phyloP scores from a whole-genome alignment of 2,329 filamentous ascomycete genomes.

The Sporothrix luriei region DNA sequence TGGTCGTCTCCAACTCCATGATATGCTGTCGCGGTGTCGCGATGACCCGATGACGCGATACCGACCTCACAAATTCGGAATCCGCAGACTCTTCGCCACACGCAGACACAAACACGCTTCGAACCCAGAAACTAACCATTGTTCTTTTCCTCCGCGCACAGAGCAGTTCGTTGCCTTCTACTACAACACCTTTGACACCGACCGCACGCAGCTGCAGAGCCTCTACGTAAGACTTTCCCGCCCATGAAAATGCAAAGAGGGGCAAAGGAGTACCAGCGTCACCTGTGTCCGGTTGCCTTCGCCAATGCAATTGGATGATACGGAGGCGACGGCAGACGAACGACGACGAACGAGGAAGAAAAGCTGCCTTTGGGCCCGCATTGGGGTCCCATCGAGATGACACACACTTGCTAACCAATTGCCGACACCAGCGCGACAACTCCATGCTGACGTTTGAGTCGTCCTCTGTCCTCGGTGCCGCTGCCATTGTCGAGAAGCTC shows the following conservation, averaged over 20 bases:
- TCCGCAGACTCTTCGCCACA: background rate
- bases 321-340: background rate
- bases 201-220: slow-evolving; percentile 64
- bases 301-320: background rate
- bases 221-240: slow-evolving; percentile 73
- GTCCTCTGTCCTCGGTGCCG: slow-evolving; percentile 63
- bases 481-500: slow-evolving; percentile 77
- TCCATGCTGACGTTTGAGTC: slow-evolving; percentile 97
- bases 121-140: background rate
- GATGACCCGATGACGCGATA: background rate
- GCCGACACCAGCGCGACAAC: slow-evolving; percentile 62
- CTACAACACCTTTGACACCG: slow-evolving; percentile 81
- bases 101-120: background rate
- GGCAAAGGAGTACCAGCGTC: background rate
- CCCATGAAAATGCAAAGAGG: background rate
- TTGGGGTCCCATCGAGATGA: background rate
- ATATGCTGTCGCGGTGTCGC: background rate
- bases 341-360: background rate
- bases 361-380: background rate
- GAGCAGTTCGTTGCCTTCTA: slow-evolving; percentile 89
- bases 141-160: slow-evolving; percentile 47
- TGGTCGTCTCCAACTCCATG: background rate
- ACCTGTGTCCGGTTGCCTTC: no score
- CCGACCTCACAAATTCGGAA: background rate
- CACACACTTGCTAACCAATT: slow-evolving; percentile 12